phyloP scores from a whole-genome alignment of 208 protist genomes.

The Naegleria fowleri region DNA sequence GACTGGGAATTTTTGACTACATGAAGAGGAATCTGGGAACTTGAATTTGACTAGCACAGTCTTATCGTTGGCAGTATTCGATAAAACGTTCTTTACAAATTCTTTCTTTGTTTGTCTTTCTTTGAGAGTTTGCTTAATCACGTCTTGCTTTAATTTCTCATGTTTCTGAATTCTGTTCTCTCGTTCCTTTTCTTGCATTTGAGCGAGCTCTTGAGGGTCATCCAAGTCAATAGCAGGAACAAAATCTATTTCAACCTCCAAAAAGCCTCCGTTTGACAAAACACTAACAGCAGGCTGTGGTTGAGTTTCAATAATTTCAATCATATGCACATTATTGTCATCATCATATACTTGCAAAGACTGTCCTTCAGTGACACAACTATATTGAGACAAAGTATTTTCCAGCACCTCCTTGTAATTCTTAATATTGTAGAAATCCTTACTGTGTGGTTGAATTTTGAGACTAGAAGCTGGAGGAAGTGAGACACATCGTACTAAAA shows the following conservation, averaged over 20 bases:
- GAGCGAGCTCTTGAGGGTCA: background rate
- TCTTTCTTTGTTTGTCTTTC: background rate
- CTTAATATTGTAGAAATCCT: background rate
- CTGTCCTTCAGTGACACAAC: constrained; percentile 7
- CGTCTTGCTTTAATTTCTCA: background rate
- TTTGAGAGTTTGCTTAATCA: background rate
- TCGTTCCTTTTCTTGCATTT: background rate
- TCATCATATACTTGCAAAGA: background rate
- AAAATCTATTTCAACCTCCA: constrained; percentile 27
- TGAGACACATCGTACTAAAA: background rate
- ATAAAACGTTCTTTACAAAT: background rate
- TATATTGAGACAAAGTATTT: background rate
- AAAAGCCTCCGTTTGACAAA: background rate
- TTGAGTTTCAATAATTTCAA: background rate
- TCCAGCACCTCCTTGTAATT: background rate
- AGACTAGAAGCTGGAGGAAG: background rate
- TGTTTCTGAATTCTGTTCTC: background rate
- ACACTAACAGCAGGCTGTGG: background rate
- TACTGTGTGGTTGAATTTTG: constrained; percentile 18
- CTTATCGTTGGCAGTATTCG: background rate
- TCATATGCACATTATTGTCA: background rate
- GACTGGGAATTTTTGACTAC: background rate
- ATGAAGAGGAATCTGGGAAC: background rate
- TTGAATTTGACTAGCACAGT: background rate
- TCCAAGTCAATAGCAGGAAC: constrained; percentile 14